These are phyloP conservation scores for Cladorrhinum sp. DNA, from an alignment of 2,329 filamentous ascomycete genomes.

Conservation along the genomic window DNA sequence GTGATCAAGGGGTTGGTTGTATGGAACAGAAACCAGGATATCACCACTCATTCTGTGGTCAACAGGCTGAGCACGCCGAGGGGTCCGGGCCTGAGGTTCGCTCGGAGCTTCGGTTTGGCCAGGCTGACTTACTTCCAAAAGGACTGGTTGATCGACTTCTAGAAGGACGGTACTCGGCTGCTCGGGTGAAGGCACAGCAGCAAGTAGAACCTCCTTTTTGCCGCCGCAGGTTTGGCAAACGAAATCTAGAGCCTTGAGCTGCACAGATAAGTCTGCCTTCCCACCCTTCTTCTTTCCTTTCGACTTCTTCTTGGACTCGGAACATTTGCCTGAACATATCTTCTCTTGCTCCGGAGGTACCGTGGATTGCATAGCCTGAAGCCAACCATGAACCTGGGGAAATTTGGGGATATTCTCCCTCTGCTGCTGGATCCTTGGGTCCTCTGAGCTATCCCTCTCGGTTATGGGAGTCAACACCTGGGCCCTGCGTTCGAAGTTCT, in stretches of 20 bases:
- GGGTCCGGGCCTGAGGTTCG: background rate
- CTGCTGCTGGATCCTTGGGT: background rate
- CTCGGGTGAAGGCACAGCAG: background rate
- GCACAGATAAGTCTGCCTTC: background rate
- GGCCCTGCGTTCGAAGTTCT: conserved; percentile 10
- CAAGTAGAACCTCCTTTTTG: conserved; percentile 2
- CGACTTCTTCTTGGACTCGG: background rate
- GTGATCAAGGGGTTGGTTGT: conserved; percentile 2
- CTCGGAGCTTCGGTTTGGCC: background rate
- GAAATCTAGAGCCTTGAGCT: background rate
- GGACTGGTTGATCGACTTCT: background rate
- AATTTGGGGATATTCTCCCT: conserved; percentile 13
- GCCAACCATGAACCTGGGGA: conserved; percentile 15
- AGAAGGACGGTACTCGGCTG: background rate
- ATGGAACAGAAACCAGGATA: background rate
- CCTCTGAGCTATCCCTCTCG: conserved; percentile 19
- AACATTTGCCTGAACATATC: background rate
- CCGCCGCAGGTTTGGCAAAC: conserved; percentile 1
- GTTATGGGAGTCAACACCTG: conserved; percentile 21
- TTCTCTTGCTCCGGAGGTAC: background rate
- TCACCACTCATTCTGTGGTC: conserved; percentile 11
- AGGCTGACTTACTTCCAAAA: background rate
- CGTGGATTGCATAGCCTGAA: conserved; percentile 7
- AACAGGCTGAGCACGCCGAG: background rate
- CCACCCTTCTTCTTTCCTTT: conserved; percentile 3